These are phyloP conservation scores for Eucalyptus melliodora DNA, from an alignment of 345 rosid genomes.

Conservation along the genomic window DNA sequence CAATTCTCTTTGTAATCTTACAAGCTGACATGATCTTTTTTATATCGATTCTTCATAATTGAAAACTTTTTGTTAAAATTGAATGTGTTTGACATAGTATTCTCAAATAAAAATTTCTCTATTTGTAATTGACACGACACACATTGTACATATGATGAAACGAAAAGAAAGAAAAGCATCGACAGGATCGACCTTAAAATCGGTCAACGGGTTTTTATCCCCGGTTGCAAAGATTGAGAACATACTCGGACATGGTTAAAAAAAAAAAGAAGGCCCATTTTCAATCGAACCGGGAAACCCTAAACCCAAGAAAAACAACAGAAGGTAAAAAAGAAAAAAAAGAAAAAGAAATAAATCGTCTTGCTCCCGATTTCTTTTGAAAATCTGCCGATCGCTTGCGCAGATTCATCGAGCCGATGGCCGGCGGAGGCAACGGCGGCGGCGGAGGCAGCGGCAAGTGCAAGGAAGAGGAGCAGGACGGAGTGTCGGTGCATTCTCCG, in stretches of 20 bases:
- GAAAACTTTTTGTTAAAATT: no score
- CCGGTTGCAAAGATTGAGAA: not conserved
- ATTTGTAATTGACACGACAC: not conserved
- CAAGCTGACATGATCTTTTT: not conserved
- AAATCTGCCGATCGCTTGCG: not conserved
- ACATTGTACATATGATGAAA: not conserved
- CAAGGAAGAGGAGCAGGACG: constrained; percentile 78
- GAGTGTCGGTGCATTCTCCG: constrained; percentile 89
- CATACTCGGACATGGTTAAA: not conserved
- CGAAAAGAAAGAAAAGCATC: not conserved
- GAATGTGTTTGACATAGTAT: no score
- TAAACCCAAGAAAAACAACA: not conserved
- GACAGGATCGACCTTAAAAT: not conserved
- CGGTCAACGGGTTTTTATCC: not conserved
- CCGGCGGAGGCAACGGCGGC: not conserved
- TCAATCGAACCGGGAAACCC: not conserved
- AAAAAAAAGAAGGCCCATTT: not conserved
- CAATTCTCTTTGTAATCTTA: not conserved
- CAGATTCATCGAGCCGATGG: not conserved
- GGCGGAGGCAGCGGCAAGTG: constrained; percentile 8
- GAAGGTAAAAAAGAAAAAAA: not conserved
- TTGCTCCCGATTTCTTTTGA: not conserved
- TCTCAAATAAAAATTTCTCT: no score
- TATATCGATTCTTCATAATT: rapidly evolving
- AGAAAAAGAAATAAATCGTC: not conserved